Conservation (phyloP, 1,284 basidiomycete species). For the Cryptococcus amylolentus region DNA sequence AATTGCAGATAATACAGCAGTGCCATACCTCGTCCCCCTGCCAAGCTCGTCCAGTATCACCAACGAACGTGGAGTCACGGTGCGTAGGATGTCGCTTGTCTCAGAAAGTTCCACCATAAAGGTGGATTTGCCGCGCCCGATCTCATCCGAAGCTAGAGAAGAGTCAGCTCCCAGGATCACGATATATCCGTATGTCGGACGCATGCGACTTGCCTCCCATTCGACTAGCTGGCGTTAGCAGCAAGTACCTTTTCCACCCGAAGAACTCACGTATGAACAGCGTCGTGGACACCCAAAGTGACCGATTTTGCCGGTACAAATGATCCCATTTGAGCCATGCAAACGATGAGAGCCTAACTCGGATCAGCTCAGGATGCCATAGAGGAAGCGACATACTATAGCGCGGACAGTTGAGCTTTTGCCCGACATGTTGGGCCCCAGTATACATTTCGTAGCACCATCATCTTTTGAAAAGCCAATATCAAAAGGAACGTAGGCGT, state of each 20-base stretch:
- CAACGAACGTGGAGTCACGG: slow-evolving; percentile 66
- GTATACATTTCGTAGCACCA: slow-evolving; percentile 37
- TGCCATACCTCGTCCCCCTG: slow-evolving; percentile 35
- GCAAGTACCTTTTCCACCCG: neutral
- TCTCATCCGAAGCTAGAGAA: slow-evolving; percentile 71
- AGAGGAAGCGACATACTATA: slow-evolving; percentile 19
- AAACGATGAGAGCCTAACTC: slow-evolving; percentile 38
- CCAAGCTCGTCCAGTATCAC: slow-evolving; percentile 72
- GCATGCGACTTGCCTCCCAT: slow-evolving; percentile 35
- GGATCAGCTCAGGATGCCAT: neutral
- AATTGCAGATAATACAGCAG: neutral
- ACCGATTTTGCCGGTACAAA: slow-evolving; percentile 66
- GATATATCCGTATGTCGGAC: neutral
- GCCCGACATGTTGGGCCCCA: slow-evolving; percentile 48
- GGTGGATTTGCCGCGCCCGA: slow-evolving; percentile 78
- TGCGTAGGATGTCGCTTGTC: slow-evolving; percentile 80
- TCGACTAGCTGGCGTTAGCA: slow-evolving; percentile 19
- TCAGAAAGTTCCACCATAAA: slow-evolving; percentile 96
- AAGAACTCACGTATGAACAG: slow-evolving; percentile 75
- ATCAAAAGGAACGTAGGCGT: slow-evolving; percentile 70
- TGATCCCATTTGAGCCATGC: slow-evolving; percentile 56
- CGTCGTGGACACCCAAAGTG: slow-evolving; percentile 72
- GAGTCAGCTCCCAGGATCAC: neutral
- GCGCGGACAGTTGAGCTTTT: slow-evolving; percentile 47
- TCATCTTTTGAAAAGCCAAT: slow-evolving; percentile 47